These are phyloP conservation scores for Trichoderma citrinoviride DNA, from an alignment of 2,329 filamentous ascomycete genomes.

Conservation along the genomic window DNA sequence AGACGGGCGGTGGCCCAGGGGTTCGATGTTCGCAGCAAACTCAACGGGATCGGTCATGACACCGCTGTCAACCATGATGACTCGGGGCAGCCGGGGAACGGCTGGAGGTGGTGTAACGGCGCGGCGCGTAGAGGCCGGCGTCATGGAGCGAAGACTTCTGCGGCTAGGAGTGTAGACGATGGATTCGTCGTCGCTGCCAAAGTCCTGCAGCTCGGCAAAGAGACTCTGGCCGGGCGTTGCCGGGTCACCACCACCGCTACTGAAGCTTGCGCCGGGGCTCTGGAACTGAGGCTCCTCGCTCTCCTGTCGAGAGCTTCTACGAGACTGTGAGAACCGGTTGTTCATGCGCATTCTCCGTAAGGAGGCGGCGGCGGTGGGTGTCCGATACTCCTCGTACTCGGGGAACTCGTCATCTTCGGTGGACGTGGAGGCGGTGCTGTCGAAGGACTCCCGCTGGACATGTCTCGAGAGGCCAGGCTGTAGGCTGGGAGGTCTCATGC, in stretches of 20 bases:
- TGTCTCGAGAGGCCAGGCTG: conserved; percentile 41
- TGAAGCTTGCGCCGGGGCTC: conserved; percentile 57
- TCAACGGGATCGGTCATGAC: conserved; percentile 61
- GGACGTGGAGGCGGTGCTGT: conserved; percentile 87
- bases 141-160: conserved; percentile 46
- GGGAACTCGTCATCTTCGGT: conserved; percentile 62
- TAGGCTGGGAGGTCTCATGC: conserved; percentile 43
- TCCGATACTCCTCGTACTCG: conserved; percentile 52
- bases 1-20: conserved; percentile 17
- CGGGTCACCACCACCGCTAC: conserved; percentile 49
- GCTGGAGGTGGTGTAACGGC: conserved; percentile 47
- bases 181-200: conserved; percentile 70
- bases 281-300: conserved; percentile 59
- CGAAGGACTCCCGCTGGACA: conserved; percentile 64
- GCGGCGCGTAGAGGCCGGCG: conserved; percentile 48
- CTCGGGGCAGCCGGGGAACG: conserved; percentile 49
- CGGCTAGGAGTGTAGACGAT: conserved; percentile 55
- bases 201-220: conserved; percentile 83
- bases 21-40: conserved; percentile 29
- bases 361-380: conserved; percentile 57
- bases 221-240: conserved; percentile 64
- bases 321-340: conserved; percentile 56
- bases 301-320: conserved; percentile 56
- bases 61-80: conserved; percentile 58
- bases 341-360: conserved; percentile 71